These are phyloP conservation scores for Stropharia rugosoannulata DNA, from an alignment of 768 basidiomycete species.

Conservation along the genomic window DNA sequence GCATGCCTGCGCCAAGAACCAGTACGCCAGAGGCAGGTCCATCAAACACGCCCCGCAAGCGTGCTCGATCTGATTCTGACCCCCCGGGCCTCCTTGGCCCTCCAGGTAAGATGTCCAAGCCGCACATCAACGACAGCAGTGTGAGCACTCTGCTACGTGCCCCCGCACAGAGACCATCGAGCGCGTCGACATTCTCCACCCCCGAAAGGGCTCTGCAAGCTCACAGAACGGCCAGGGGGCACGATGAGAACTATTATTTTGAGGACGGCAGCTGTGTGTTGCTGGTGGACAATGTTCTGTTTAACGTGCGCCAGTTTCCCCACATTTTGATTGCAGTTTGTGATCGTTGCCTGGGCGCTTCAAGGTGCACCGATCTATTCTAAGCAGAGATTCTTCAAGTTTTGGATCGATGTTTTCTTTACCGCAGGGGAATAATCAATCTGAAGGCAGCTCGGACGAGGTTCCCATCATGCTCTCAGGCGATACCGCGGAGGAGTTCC, in stretches of 20 bases:
- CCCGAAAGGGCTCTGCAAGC: neutral
- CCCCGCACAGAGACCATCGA: slow-evolving; percentile 2
- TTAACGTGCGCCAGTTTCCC: slow-evolving; percentile 50
- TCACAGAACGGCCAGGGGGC: slow-evolving; percentile 6
- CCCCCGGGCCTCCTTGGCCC: slow-evolving; percentile 12
- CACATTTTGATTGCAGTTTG: neutral
- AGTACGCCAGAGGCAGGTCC: neutral
- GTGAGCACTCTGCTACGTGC: slow-evolving; percentile 15
- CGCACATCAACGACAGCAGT: slow-evolving; percentile 14
- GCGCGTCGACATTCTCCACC: neutral
- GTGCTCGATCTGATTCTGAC: slow-evolving; percentile 22
- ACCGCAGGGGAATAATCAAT: slow-evolving; percentile 50
- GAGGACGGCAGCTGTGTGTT: slow-evolving; percentile 70
- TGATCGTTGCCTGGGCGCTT: neutral
- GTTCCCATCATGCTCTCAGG: slow-evolving; percentile 64
- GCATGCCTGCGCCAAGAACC: neutral
- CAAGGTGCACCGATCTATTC: slow-evolving; percentile 57
- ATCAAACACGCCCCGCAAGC: slow-evolving; percentile 14
- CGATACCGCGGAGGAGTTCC: slow-evolving; percentile 65
- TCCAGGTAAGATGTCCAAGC: slow-evolving; percentile 19
- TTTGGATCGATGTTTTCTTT: slow-evolving; percentile 68
- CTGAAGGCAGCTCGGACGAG: slow-evolving; percentile 63
- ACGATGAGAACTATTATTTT: slow-evolving; percentile 62
- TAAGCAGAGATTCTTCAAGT: slow-evolving; percentile 63
- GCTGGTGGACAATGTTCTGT: slow-evolving; percentile 60